Base-by-base conservation (phyloP, 2,329 filamentous ascomycete species). In the Fusarium albosuccineum region DNA sequence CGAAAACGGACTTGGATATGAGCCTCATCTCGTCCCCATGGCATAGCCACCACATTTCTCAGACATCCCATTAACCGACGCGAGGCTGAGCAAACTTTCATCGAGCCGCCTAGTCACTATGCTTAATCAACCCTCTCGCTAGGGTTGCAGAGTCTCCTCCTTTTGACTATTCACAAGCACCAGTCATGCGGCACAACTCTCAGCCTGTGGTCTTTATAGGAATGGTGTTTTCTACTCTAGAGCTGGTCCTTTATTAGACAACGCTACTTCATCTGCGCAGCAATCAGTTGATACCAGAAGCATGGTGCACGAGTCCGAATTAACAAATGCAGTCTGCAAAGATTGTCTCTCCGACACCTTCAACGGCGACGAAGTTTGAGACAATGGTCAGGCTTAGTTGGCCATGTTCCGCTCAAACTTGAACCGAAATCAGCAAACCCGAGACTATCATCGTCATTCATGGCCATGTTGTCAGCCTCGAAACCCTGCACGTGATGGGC, bases 11-110 rank as follows among this genome's bases (percentile, higher is more conserved):
- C 51, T 56, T 29, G 30, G 40, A 27, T 17, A 49, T 40, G 59
- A 46, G 54, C 57, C 60, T 68, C 49, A 56, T 46, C 40, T 53
- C 53, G 64, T 57, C 48, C 48, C 39, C 58, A 65, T 56, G 46
- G 27, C 40, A 40, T 62, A 34, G 39, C 37, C 29, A 57, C 41
- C 44, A 52, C 27, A 57, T 55, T 51, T 42, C 37, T 53, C 55
- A 40, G 37, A 48, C 40, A 48, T 33, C 50, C 40, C 22, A 49
- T 55, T 36, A 61, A 53, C 49, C 60, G 45, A 42, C 61, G 52
- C 64, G 53, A 62, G 57, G 44, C 52, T 46, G 57, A 50, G 49
- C 45, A 64, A 55, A 58, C 37, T 33, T 48, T 62, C 44, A 44
- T 54, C 52, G 55, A 60, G 48, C 39, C 36, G 61, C 53, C 60